Evolutionary conservation across 306 rosid species (phyloP), one percentile per base, ranked within the genome.

Genomic region (Trifolium dubium): DNA sequence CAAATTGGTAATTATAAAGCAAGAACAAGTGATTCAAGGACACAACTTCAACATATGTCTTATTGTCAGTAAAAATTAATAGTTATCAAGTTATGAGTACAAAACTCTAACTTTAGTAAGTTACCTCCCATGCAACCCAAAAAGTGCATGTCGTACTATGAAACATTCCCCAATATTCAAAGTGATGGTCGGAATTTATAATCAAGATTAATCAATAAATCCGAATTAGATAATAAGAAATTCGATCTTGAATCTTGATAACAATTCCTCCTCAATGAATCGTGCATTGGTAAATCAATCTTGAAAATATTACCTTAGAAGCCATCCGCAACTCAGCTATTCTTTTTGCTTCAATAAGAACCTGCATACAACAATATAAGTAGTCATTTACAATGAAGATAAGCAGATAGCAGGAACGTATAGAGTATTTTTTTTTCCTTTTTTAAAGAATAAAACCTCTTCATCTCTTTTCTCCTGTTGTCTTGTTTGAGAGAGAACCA

Each of bases 401-500:
- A 76, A 3, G 28, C 65, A 18, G 50, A 65, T 46, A 12, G 37
- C 34, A 32, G 69, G 54, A 69, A 69, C 19, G n/a, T 43, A 13
- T 43, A 73, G 49, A 65, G 34, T 40, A 63, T 2, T 64, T 10
- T n/a, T n/a, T 44, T 4, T n/a, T 23, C 23, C 23, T 54, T 71
- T 44, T 44, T 30, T 50, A 39, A 17, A 49, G 50, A 53, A 91
- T 96, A 54, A 43, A 53, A 91, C 98, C 98, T 93, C 98, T 19
- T 81, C 84, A 83, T 93, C 97, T 86, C 79, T 89, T 43, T 83
- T 80, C 79, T 91, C 98, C 80, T 93, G 96, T 28, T 84, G 92
- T 83, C 93, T 93, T 73, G 96, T 89, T 77, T 89, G 97, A 60
- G 96, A 93, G 74, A 93, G 98, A 37, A 89, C 92, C 98, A 91